Evolutionary conservation across 805 yeast genomes (phyloP), one percentile per base, ranked within the genome.

Genomic region (Saccharomycopsis schoenii): DNA sequence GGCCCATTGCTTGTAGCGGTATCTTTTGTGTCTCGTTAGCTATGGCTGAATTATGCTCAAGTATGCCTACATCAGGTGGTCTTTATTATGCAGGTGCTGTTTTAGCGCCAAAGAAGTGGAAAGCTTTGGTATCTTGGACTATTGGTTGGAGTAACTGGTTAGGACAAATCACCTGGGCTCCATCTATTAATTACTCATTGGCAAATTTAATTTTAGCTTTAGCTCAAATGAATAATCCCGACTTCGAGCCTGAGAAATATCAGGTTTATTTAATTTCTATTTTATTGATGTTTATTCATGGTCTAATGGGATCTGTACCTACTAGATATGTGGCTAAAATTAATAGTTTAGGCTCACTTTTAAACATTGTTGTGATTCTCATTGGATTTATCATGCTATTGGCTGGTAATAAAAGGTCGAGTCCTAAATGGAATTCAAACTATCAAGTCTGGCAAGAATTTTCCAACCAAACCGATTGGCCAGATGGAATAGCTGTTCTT

Each of bases 41-140:
- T n/a, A 80, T 87, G 83, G 77, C 88, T 5, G 86, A 85, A 67
- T 71, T 85, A 64, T 88, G 86, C 0, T 79, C 85, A 42, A 80
- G 90, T 1, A 80, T 84, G 65, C 92, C 93, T 34, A 86, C 92
- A 0, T 81, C 87, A 21, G 92, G 92, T 60, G 92, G 92, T 9
- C 73, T 86, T 47, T 87, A 84, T 68, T 83, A 80, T 71, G 83
- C 87, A 84, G 82, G 88, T 1, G 83, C 77, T 70, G 78, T 83
- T 68, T 85, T 83, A 68, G 83, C 90, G 29, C 91, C 89, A 1
- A 79, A 75, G 57, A 66, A 67, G 3, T 66, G 76, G 39, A 77
- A 81, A 67, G 78, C 80, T 19, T 83, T 84, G 0, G 70, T 84
- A 39, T 81, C 86, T 52, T 86, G 80, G 67, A 68, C 86, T 52